These are phyloP conservation scores for Candida vaughaniae DNA, from an alignment of 805 yeast species.

Conservation along the genomic window DNA sequence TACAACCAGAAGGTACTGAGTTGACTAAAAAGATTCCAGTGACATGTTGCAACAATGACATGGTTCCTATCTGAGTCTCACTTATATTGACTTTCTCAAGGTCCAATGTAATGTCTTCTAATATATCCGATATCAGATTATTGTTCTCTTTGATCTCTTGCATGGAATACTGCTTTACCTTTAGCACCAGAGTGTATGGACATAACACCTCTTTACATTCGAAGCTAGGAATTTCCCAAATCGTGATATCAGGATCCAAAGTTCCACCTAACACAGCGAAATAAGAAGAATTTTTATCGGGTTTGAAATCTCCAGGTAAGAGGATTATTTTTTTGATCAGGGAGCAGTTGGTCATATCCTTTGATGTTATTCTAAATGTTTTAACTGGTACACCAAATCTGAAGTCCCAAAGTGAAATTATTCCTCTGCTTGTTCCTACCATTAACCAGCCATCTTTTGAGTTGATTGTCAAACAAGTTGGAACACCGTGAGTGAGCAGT, in stretches of 20 bases:
- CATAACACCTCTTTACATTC: conserved; percentile 48
- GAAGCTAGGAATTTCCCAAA: conserved; percentile 73
- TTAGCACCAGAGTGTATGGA: conserved; percentile 2
- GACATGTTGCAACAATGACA: conserved; percentile 7
- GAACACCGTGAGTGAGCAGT: conserved; percentile 64
- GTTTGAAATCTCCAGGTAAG: conserved; percentile 7
- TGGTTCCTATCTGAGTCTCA: neutral
- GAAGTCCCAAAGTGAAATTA: conserved; percentile 78
- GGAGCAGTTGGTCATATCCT: conserved; percentile 16
- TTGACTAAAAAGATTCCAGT: conserved; percentile 8
- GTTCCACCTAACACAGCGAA: conserved; percentile 39
- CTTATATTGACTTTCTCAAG: conserved; percentile 10
- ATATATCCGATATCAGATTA: conserved; percentile 5
- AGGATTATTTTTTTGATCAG: conserved; percentile 11
- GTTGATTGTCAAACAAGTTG: conserved; percentile 60
- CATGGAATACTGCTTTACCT: conserved; percentile 20
- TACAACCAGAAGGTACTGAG: conserved; percentile 4
- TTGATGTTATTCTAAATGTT: conserved; percentile 55
- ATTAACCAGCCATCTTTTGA: conserved; percentile 58
- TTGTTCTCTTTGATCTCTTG: conserved; percentile 21
- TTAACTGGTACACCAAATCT: conserved; percentile 61
- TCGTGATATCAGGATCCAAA: conserved; percentile 55
- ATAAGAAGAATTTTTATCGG: conserved; percentile 4
- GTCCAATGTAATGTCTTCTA: conserved; percentile 10
- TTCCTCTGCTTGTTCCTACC: conserved; percentile 73